Evolutionary conservation across 2,329 filamentous ascomycete genomes (phyloP).

Genomic region (Mycosphaerella arachidis): DNA sequence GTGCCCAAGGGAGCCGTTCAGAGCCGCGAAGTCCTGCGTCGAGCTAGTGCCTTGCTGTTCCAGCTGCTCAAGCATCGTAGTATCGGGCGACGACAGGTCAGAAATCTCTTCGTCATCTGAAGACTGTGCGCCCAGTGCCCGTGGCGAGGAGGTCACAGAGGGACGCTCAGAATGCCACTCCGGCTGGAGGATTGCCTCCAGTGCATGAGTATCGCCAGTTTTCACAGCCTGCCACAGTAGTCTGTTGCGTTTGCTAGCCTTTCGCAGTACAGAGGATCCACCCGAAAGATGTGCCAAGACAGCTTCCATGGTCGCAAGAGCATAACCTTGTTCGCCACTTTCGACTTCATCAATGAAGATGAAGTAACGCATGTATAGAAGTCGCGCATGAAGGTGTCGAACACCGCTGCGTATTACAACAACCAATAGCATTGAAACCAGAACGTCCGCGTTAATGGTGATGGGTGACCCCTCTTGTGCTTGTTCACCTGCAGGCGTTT

Average conservation of each 20-base stretch:
- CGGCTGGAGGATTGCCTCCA: slow-evolving; percentile 77
- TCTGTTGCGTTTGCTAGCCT: slow-evolving; percentile 80
- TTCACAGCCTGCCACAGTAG: slow-evolving; percentile 81
- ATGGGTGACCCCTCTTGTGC: slow-evolving; percentile 47
- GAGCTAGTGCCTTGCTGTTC: neutral
- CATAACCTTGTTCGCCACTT: slow-evolving; percentile 92
- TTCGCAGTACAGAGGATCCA: slow-evolving; percentile 75
- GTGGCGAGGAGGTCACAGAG: slow-evolving; percentile 17
- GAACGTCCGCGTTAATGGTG: slow-evolving; percentile 78
- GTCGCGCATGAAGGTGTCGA: slow-evolving; percentile 76
- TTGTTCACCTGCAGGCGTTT: slow-evolving; percentile 28
- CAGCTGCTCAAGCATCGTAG: neutral
- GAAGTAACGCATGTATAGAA: slow-evolving; percentile 95
- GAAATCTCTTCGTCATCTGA: slow-evolving; percentile 21
- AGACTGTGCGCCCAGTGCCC: slow-evolving; percentile 16
- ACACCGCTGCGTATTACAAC: slow-evolving; percentile 90
- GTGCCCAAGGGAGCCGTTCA: slow-evolving; percentile 60
- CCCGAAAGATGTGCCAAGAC: slow-evolving; percentile 81
- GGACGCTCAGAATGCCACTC: slow-evolving; percentile 13
- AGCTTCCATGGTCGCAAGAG: slow-evolving; percentile 90
- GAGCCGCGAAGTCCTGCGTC: slow-evolving; percentile 28
- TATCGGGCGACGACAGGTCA: slow-evolving; percentile 5
- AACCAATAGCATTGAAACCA: slow-evolving; percentile 85
- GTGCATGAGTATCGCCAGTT: slow-evolving; percentile 68
- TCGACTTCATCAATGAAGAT: slow-evolving; percentile 98